phyloP scores from a whole-genome alignment of 208 protist genomes.

The Acanthamoeba healyi region DNA sequence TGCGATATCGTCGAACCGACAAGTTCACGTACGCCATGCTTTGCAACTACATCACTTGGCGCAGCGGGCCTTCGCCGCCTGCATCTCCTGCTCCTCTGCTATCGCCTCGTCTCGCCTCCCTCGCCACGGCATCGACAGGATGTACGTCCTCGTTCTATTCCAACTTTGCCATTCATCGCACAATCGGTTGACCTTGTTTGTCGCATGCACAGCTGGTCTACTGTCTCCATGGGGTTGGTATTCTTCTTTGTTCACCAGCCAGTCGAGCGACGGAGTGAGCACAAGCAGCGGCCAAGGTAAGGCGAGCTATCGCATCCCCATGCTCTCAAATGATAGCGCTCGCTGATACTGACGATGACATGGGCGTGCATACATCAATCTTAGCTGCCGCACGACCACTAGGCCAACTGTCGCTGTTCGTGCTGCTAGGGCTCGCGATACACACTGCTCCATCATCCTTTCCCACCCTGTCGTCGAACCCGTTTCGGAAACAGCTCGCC shows the following conservation, averaged over 20 bases:
- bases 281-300: background rate
- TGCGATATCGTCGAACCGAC: background rate
- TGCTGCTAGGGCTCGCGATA: slow-evolving; percentile 19
- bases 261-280: background rate
- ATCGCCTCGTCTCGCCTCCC: background rate
- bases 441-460: background rate
- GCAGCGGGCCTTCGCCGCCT: background rate
- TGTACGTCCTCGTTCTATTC: too few relatives aligned
- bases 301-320: background rate
- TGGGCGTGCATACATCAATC: too few relatives aligned
- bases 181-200: background rate
- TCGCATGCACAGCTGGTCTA: background rate
- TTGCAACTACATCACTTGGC: slow-evolving; percentile 9
- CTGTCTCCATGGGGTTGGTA: slow-evolving; percentile 10
- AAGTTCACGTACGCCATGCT: slow-evolving; percentile 4
- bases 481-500: slow-evolving; percentile 21
- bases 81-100: background rate
- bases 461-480: background rate
- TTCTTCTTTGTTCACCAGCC: background rate
- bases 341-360: background rate
- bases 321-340: background rate
- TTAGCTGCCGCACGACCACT: background rate
- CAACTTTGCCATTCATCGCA: background rate
- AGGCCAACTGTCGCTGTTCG: slow-evolving; percentile 20
- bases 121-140: background rate